These are phyloP conservation scores for Lasiodiplodia theobromae DNA, from an alignment of 2,329 filamentous ascomycete species.

Conservation along the genomic window DNA sequence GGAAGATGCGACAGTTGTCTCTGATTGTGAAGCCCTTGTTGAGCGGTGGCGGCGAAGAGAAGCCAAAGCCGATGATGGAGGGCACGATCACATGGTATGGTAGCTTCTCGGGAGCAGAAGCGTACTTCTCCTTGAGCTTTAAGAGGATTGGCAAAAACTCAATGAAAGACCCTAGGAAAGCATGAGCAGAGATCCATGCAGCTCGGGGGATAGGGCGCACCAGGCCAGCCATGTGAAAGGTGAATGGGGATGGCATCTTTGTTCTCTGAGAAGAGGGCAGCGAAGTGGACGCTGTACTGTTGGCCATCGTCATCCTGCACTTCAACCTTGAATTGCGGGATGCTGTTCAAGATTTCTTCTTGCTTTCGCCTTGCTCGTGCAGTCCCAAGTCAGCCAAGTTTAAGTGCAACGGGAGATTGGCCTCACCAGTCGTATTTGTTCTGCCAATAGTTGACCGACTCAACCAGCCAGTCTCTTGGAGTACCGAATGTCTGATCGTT, in stretches of 20 bases:
- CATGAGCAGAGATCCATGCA: conserved; percentile 17
- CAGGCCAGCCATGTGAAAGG: conserved; percentile 56
- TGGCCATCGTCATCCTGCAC: conserved; percentile 50
- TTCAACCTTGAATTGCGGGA: conserved; percentile 57
- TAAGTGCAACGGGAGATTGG: neutral
- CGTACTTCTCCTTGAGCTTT: conserved; percentile 57
- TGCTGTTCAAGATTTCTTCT: conserved; percentile 56
- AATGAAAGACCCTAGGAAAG: conserved; percentile 50
- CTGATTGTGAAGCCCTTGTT: conserved; percentile 52
- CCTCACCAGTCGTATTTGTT: conserved; percentile 43
- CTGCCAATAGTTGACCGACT: conserved; percentile 42
- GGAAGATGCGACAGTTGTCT: conserved; percentile 54
- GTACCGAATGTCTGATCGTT: conserved; percentile 39
- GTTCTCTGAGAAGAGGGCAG: conserved; percentile 61
- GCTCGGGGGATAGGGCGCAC: conserved; percentile 54
- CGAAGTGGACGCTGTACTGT: conserved; percentile 59
- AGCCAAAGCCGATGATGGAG: conserved; percentile 62
- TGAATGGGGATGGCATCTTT: conserved; percentile 59
- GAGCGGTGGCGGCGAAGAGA: conserved; percentile 57
- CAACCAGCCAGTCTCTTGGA: conserved; percentile 40
- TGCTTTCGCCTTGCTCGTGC: conserved; percentile 42
- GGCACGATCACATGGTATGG: conserved; percentile 66
- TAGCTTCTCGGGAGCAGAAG: conserved; percentile 50
- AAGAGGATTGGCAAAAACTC: conserved; percentile 62
- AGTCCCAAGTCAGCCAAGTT: neutral